Evolutionary conservation across 202 grass and related monocot species (phyloP).

Genomic region (Schoenoplectus tabernaemontani): DNA sequence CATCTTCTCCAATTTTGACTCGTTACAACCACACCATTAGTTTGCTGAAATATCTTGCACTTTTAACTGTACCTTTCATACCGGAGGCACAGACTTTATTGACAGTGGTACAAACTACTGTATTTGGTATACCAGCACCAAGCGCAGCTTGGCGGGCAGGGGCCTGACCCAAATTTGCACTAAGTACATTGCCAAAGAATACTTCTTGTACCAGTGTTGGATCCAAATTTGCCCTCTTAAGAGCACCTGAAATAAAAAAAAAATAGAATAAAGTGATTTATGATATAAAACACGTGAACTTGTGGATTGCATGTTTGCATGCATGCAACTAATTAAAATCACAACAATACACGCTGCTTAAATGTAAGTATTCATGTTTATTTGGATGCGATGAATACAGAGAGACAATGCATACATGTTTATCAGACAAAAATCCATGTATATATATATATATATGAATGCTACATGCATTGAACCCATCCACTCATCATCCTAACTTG

Average conservation of each 20-base stretch:
- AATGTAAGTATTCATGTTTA: background rate
- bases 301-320: too few relatives aligned
- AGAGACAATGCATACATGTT: too few relatives aligned
- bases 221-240: constrained; percentile 60
- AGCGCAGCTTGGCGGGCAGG: constrained; percentile 82
- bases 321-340: background rate
- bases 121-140: constrained; percentile 78
- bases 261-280: background rate
- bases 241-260: constrained; percentile 46
- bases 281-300: background rate
- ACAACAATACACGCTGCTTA: background rate
- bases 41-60: background rate
- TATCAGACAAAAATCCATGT: background rate
- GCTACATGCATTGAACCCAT: background rate
- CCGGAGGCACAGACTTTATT: constrained; percentile 97
- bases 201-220: constrained; percentile 83
- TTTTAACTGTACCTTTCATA: constrained; percentile 66
- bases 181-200: constrained; percentile 84
- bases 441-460: background rate
- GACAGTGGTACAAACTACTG: constrained; percentile 70
- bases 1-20: too few relatives aligned
- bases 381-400: background rate
- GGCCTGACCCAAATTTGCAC: constrained; percentile 93
- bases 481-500: background rate
- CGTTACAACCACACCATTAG: background rate